Conservation (phyloP, 768 basidiomycete species). For the Mycena belliarum region DNA sequence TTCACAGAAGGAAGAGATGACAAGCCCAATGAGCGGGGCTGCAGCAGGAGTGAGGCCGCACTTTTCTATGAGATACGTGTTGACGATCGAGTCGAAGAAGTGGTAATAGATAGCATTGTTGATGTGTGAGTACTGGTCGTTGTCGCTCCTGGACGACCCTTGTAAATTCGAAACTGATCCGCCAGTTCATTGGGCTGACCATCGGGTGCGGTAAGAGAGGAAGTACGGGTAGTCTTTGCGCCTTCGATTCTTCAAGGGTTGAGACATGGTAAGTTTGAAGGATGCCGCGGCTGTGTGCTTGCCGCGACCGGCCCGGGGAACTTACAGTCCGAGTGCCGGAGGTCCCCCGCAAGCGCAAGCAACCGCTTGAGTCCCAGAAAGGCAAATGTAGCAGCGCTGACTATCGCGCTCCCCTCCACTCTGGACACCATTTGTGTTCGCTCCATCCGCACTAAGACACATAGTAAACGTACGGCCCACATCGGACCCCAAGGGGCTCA, state of each 20-base stretch:
- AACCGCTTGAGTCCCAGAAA: constrained; percentile 16
- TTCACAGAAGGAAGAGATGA: constrained; percentile 76
- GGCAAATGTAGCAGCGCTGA: too few relatives aligned
- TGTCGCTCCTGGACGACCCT: constrained; percentile 66
- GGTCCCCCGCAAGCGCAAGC: background rate
- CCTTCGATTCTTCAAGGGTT: constrained; percentile 10
- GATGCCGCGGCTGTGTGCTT: too few relatives aligned
- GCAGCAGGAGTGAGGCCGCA: constrained; percentile 57
- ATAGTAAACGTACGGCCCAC: too few relatives aligned
- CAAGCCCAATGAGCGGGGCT: constrained; percentile 67
- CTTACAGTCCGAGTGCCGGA: too few relatives aligned
- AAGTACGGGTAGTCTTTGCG: constrained; percentile 16
- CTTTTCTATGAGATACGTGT: constrained; percentile 70
- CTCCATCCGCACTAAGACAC: too few relatives aligned
- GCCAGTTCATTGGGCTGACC: constrained; percentile 6
- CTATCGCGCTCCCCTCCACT: too few relatives aligned
- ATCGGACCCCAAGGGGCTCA: too few relatives aligned
- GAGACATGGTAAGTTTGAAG: too few relatives aligned
- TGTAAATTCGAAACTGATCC: background rate
- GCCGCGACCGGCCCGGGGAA: too few relatives aligned
- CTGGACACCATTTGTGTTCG: too few relatives aligned
- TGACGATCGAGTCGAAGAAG: constrained; percentile 80
- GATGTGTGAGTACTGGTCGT: constrained; percentile 82
- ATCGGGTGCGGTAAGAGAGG: constrained; percentile 17
- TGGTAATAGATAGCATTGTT: constrained; percentile 84